Evolutionary conservation across 2,329 filamentous ascomycete species (phyloP).

Genomic region (Niveomyces coronatus): DNA sequence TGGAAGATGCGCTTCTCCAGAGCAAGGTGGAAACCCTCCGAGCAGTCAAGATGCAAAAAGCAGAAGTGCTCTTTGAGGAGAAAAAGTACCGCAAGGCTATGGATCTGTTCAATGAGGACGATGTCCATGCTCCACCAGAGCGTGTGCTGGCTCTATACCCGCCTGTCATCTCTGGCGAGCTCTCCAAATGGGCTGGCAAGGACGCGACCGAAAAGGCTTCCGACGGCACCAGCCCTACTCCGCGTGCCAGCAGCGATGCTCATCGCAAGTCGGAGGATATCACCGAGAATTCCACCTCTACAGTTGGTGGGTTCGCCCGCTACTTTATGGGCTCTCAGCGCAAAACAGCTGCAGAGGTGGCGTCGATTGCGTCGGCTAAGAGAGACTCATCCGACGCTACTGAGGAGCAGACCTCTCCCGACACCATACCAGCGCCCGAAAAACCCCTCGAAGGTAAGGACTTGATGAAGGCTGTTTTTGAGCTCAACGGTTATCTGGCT

Average conservation of each 20-base stretch:
- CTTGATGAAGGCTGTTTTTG: slow-evolving; percentile 67
- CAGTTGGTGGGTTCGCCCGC: slow-evolving; percentile 40
- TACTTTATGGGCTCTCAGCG: slow-evolving; percentile 39
- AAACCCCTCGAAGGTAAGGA: slow-evolving; percentile 66
- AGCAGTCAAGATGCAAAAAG: slow-evolving; percentile 86
- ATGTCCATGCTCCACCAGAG: slow-evolving; percentile 82
- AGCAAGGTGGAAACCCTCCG: slow-evolving; percentile 74
- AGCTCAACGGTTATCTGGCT: slow-evolving; percentile 79
- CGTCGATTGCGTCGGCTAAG: slow-evolving; percentile 50
- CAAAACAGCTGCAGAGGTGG: slow-evolving; percentile 40
- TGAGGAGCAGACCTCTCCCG: slow-evolving; percentile 42
- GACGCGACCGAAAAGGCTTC: slow-evolving; percentile 30
- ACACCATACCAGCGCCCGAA: slow-evolving; percentile 39
- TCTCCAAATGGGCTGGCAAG: slow-evolving; percentile 48
- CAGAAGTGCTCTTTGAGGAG: slow-evolving; percentile 70
- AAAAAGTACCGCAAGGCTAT: slow-evolving; percentile 78
- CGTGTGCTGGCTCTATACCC: slow-evolving; percentile 81
- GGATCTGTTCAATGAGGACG: slow-evolving; percentile 75
- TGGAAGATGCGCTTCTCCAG: slow-evolving; percentile 81
- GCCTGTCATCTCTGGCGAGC: slow-evolving; percentile 67
- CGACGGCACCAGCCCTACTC: slow-evolving; percentile 19
- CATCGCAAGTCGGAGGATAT: slow-evolving; percentile 15
- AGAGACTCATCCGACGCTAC: slow-evolving; percentile 28
- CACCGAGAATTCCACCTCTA: slow-evolving; percentile 18
- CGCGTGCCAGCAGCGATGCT: background rate